A percentile compares a stretch with the other conserved stretches of the same genome.
Evolutionary conservation across 176 grass and related monocot species (phyloP).

Genomic region (Tillandsia fasciculata): DNA sequence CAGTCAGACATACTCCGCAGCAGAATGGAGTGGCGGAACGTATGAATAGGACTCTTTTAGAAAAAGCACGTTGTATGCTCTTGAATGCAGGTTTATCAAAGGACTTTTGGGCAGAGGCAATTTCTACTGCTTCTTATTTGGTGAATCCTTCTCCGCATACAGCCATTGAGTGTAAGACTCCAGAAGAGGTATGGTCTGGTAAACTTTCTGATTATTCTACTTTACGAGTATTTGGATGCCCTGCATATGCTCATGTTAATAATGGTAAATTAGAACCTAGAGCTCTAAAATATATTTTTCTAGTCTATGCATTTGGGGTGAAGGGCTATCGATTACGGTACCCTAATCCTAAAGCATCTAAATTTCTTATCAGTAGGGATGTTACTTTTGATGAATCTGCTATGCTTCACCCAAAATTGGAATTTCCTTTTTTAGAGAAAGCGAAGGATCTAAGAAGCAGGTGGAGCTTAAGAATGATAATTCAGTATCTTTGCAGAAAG

Average conservation of each 20-base stretch:
- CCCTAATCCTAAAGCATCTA: neutral
- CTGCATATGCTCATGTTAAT: neutral
- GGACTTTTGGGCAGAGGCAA: constrained; percentile 1
- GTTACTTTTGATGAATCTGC: neutral
- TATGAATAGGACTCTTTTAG: constrained; percentile 23
- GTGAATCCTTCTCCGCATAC: no score
- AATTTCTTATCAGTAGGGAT: neutral
- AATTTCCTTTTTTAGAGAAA: no score
- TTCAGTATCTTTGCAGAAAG: neutral
- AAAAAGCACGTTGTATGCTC: constrained; percentile 17
- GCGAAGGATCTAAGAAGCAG: neutral
- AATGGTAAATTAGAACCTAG: no score
- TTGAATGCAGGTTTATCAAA: constrained; percentile 1
- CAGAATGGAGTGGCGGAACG: constrained; percentile 3
- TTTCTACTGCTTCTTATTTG: neutral
- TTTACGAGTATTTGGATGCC: constrained; percentile 14
- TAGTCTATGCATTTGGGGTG: constrained; percentile 13
- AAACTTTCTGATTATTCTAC: neutral
- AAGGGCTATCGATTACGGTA: no score
- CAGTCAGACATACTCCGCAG: neutral
- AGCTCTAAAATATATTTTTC: constrained; percentile 8
- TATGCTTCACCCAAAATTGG: neutral
- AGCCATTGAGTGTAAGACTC: constrained; percentile 12
- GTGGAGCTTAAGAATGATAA: neutral
- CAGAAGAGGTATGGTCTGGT: constrained; percentile 5